Percentiles rank a stretch among this genome's conserved stretches.
These are phyloP conservation scores for Phaeomoniella chlamydospora DNA, from an alignment of 2,329 filamentous ascomycete species.

Conservation along the genomic window DNA sequence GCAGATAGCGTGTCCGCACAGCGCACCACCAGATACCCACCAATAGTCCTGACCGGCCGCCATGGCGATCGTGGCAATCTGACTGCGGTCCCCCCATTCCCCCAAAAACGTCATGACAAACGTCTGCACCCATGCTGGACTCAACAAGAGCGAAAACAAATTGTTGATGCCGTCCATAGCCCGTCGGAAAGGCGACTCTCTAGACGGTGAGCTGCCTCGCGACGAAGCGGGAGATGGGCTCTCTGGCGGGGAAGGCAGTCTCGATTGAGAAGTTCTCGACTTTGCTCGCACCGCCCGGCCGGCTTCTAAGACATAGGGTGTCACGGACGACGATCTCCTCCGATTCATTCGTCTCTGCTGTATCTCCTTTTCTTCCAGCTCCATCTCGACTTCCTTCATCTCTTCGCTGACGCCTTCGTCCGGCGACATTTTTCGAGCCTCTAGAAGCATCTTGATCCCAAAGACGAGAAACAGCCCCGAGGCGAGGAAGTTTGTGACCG, in stretches of 20 bases:
- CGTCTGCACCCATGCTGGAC: slow-evolving; percentile 95
- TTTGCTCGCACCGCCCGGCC: slow-evolving; percentile 52
- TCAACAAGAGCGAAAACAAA: slow-evolving; percentile 72
- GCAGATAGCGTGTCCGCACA: slow-evolving; percentile 75
- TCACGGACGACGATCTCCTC: slow-evolving; percentile 53
- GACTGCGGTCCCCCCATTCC: slow-evolving; percentile 94
- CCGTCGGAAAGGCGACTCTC: slow-evolving; percentile 27
- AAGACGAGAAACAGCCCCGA: slow-evolving; percentile 80
- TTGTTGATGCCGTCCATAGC: slow-evolving; percentile 60
- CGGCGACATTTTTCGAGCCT: slow-evolving; percentile 77
- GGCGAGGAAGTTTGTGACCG: slow-evolving; percentile 78
- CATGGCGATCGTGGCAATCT: slow-evolving; percentile 98
- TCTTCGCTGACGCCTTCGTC: slow-evolving; percentile 90
- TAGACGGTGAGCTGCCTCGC: slow-evolving; percentile 39
- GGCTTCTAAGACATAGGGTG: slow-evolving; percentile 67
- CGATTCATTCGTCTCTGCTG: slow-evolving; percentile 51
- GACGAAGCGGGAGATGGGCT: slow-evolving; percentile 66
- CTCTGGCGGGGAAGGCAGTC: slow-evolving; percentile 65
- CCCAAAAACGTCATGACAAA: slow-evolving; percentile 98
- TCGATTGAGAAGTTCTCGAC: slow-evolving; percentile 30
- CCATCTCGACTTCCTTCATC: slow-evolving; percentile 92
- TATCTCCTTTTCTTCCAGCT: slow-evolving; percentile 86
- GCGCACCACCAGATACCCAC: slow-evolving; percentile 89
- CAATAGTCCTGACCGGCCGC: slow-evolving; percentile 96
- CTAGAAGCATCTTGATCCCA: slow-evolving; percentile 66